Base-by-base conservation (phyloP, 441 rosid species). In the Flueggea neowawraea region DNA sequence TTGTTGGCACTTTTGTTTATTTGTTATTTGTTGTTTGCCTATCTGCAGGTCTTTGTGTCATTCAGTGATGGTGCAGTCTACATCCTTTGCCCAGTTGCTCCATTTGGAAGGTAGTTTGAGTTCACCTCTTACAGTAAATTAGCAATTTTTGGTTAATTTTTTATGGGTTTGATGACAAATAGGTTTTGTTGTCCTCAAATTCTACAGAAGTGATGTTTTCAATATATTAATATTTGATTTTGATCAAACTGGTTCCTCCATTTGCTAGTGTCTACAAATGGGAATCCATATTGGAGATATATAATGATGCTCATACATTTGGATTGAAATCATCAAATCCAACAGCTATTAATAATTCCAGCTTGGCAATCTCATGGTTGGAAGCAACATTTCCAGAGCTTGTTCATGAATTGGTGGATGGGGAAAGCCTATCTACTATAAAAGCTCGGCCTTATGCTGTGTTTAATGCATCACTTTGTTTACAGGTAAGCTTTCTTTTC, bases 331-430 rank as follows among this genome's bases (percentile, higher is more conserved):
- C 96, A 60, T 58, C 83, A 65, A 84, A 84, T 78, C 72, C 86
- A 2, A 49, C 58, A 50, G 93, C 95, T 63, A 82, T 80, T 66
- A 75, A 60, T 71, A 90, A 92, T 78, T 87, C 90, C 73, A 87
- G 67, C 72, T 69, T 82, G 65, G 97, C 96, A 70, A 90, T 92
- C 65, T 83, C 89, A 70, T 95, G 96, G 98, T 74, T 92, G 81
- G 97, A 95, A 84, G 86, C 89, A 68, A 86, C 87, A 57, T 95
- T 92, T 81, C 90, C 96, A 43, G 97, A 85, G 78, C 64, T 92
- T 78, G 74, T 77, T 70, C 73, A 79, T 60, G 88, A 84, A 71
- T 64, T 74, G 59, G 57, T 68, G 48, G 87, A 83, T 69, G 73
- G 64, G 71, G 95, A 60, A 52, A 85, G 73, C 69, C 66, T 66